These are phyloP conservation scores for Carpinus viminea DNA, from an alignment of 306 rosid species.

Conservation along the genomic window DNA sequence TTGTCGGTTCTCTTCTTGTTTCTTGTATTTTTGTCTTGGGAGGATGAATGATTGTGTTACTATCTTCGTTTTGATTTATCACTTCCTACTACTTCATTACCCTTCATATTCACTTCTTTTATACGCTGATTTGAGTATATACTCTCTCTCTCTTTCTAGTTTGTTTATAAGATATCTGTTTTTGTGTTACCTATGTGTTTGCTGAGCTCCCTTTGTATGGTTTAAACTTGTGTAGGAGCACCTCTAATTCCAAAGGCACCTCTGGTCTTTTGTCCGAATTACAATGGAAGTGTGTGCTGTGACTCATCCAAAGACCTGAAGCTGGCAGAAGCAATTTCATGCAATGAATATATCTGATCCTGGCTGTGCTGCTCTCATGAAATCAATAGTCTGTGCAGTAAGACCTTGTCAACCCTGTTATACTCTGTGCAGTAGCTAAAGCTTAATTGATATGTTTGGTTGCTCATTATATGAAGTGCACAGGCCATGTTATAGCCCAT, in stretches of 20 bases:
- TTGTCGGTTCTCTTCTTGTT: not conserved
- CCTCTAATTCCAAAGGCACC: not conserved
- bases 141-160: not conserved
- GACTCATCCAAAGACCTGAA: not conserved
- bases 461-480: too few relatives aligned
- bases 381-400: constrained; percentile 1
- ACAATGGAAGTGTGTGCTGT: constrained; percentile 1
- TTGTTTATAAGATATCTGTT: not conserved
- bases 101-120: constrained; percentile 5
- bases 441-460: too few relatives aligned
- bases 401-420: not conserved
- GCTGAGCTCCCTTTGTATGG: not conserved
- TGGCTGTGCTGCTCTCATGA: constrained; percentile 5
- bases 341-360: constrained; percentile 1
- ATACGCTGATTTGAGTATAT: not conserved
- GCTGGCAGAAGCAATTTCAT: not conserved
- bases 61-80: not conserved
- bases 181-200: not conserved
- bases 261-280: not conserved
- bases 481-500: too few relatives aligned
- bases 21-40: not conserved
- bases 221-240: not conserved
- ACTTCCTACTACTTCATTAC: not conserved
- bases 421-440: too few relatives aligned
- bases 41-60: not conserved